These are phyloP conservation scores for Populus trichocarpa DNA, from an alignment of 441 rosid species.

Conservation along the genomic window DNA sequence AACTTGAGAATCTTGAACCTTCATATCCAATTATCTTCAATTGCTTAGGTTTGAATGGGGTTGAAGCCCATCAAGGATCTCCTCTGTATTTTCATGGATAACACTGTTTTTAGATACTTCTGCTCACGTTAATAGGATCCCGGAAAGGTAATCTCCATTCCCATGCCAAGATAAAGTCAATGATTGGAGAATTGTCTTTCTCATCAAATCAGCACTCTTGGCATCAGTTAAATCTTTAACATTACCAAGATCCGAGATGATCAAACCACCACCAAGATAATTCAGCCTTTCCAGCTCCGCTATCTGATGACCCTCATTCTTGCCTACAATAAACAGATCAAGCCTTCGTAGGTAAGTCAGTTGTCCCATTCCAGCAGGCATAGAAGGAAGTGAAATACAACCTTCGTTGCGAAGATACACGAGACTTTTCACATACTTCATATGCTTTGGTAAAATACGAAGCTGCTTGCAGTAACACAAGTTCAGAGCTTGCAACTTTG, in stretches of 20 bases:
- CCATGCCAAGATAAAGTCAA: conserved; percentile 1
- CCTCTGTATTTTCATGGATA: conserved; percentile 1
- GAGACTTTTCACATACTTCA: conserved; percentile 14
- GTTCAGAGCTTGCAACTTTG: neutral
- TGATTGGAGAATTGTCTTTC: conserved; percentile 9
- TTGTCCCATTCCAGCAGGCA: conserved; percentile 7
- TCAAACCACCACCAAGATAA: conserved; percentile 6
- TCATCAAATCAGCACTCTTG: conserved; percentile 11
- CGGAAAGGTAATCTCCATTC: too few relatives aligned
- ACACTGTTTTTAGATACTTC: too few relatives aligned
- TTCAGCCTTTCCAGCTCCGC: conserved; percentile 12
- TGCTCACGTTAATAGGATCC: too few relatives aligned
- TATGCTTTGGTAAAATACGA: conserved; percentile 2
- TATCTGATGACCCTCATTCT: conserved; percentile 1
- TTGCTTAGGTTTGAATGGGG: too few relatives aligned
- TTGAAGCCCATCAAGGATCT: neutral
- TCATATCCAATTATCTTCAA: neutral
- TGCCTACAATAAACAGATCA: conserved; percentile 15
- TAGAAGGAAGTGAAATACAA: neutral
- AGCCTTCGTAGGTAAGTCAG: conserved; percentile 15
- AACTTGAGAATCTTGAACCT: conserved; percentile 12
- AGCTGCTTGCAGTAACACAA: neutral
- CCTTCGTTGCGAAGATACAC: neutral
- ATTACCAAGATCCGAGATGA: conserved; percentile 5
- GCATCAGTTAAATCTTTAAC: conserved; percentile 12